Percentiles rank a stretch among this genome's conserved stretches.
These are phyloP conservation scores for Fraxinus cuspidata DNA, from an alignment of 257 asterid genomes.

Conservation along the genomic window DNA sequence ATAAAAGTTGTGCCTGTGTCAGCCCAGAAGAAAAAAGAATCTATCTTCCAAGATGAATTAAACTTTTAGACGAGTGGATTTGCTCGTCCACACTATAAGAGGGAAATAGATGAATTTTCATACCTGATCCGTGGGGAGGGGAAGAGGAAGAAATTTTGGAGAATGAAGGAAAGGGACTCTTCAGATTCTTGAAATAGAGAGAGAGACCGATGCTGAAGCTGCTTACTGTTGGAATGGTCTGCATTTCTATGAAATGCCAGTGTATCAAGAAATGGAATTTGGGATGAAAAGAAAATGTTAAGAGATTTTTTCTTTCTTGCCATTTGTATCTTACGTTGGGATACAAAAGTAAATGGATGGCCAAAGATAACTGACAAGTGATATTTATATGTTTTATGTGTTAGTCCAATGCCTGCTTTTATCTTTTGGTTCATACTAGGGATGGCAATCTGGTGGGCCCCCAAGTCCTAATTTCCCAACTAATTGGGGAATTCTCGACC, in stretches of 20 bases:
- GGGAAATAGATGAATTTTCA: neutral
- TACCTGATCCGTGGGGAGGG: slow-evolving; percentile 42
- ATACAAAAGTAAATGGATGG: neutral
- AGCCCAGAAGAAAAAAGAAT: too few species aligned
- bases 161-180: slow-evolving; percentile 11
- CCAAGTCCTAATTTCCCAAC: too few species aligned
- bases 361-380: neutral
- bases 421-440: too few species aligned
- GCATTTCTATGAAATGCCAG: slow-evolving; percentile 20
- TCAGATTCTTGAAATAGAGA: slow-evolving; percentile 35
- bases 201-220: slow-evolving; percentile 13
- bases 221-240: slow-evolving; percentile 31
- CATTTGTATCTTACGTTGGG: neutral
- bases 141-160: slow-evolving; percentile 26
- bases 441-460: too few species aligned
- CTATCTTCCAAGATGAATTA: too few species aligned
- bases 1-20: too few species aligned
- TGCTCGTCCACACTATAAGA: neutral
- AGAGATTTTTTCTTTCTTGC: neutral
- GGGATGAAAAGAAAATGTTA: neutral
- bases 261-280: neutral
- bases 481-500: too few species aligned
- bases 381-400: neutral
- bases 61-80: neutral
- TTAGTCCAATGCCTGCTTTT: neutral